Base-by-base conservation (phyloP, 2,329 filamentous ascomycete genomes). In the Fusarium sp. region DNA sequence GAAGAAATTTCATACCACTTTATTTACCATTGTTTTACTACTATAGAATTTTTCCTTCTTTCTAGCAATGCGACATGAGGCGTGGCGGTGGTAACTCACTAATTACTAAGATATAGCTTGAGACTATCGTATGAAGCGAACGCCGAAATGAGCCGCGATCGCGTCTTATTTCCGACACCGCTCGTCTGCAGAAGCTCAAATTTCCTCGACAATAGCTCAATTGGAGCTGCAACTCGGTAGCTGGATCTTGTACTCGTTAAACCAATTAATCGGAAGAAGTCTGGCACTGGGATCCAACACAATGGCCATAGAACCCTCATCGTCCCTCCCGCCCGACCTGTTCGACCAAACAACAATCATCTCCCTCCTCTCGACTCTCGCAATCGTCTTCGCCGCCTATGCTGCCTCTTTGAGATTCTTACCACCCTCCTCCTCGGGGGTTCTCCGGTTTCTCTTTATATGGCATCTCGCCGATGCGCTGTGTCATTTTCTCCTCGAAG, bases 381-480 rank as follows among this genome's bases (percentile, higher is more conserved):
- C 84, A 73, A 87, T 92, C 73, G 82, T 84, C 67, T 78, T 81
- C 60, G 79, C 83, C 62, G 88, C 88, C 60, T 89, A 89, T 79
- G 74, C 73, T 30, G 77, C 85, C 28, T 90, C 89, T 15, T 83
- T 83, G 35, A 76, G 72, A 54, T 82, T 84, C 28, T 83, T 89
- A 28, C 81, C 91, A 8, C 79, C 83, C 23, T 79, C 85, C 2
- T 85, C 90, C 16, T 83, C 88, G 3, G 80, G 84, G 42, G 88
- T 90, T 58, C 87, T 88, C 63, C 94, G 95, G 70, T 85, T 93
- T 80, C 91, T 98, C 73, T 97, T 97, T 87, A 89, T 97, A 83
- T 98, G 96, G 96, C 95, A 98, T 85, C 88, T 94, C 42, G 97
- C 97, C 84, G 95, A 98, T 82, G 94, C 94, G 37, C 88, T 98